Percentiles rank a stretch among this genome's conserved stretches.
Conservation (phyloP, 768 basidiomycete species). For the Serendipita vermifera region DNA sequence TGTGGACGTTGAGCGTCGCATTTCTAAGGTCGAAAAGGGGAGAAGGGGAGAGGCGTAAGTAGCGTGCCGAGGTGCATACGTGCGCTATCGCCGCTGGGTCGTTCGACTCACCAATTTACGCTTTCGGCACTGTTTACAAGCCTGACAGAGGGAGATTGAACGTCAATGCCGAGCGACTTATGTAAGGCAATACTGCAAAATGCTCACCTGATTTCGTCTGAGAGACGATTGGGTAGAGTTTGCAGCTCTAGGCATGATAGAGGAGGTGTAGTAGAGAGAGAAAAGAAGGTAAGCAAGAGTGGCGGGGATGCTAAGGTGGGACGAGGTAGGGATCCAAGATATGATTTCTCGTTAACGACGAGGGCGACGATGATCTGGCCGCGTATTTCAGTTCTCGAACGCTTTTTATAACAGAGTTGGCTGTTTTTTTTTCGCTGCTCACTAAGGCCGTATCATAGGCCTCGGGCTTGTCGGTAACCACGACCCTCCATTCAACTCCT, state of each 20-base stretch:
- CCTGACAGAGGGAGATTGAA: constrained; percentile 28
- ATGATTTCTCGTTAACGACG: no score
- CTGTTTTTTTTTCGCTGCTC: no score
- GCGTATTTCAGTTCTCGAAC: no score
- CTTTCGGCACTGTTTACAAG: constrained; percentile 66
- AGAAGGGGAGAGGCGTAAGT: constrained; percentile 9
- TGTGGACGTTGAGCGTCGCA: constrained; percentile 80
- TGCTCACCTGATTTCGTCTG: constrained; percentile 4
- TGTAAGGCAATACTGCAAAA: not conserved
- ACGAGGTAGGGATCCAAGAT: no score
- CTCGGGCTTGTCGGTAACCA: no score
- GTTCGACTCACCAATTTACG: constrained; percentile 58
- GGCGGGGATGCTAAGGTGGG: no score
- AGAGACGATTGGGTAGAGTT: not conserved
- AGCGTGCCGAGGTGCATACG: not conserved
- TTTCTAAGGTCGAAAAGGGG: constrained; percentile 39
- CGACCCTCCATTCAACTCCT: no score
- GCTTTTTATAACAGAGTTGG: no score
- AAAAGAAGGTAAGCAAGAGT: not conserved
- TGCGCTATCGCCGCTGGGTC: not conserved
- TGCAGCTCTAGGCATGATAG: constrained; percentile 5
- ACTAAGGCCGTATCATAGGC: no score
- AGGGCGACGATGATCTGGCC: no score
- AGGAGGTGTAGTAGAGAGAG: not conserved
- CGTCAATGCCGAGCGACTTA: not conserved